Base-by-base conservation (phyloP, 2,329 filamentous ascomycete species). In the Endothia cerciana region DNA sequence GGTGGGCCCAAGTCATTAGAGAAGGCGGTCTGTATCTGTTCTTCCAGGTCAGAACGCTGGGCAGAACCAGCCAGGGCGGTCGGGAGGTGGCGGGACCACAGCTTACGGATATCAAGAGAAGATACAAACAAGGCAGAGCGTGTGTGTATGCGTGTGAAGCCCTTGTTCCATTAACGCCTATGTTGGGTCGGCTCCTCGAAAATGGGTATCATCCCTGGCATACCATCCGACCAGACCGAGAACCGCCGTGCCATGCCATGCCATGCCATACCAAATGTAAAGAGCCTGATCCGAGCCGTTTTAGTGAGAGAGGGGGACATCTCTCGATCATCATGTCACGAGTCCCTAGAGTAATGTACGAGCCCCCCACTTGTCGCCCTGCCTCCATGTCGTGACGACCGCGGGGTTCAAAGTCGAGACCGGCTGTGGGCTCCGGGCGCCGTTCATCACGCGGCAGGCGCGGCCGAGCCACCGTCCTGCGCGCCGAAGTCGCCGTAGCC, bases 231-330 rank as follows among this genome's bases (percentile, higher is more conserved):
- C 4, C 13, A 8, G 51, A 25, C 47, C 47, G 43, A 53, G 38
- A 53, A 38, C 13, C 22, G n/a, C n/a, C n/a, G n/a, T n/a, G 58
- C 58, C 41, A 36, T 38, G 59, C 45, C 60, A 28, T 30, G 63
- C 63, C 55, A 63, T 63, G 60, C 63, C 53, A 60, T 53, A 19
- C 61, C 22, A 60, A 40, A 15, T 8, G 66, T 25, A 71, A 70
- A 61, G 53, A 22, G 59, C 45, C 57, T 38, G 63, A 68, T 30
- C 19, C 63, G 43, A 53, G 10, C 45, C 25, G 33, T 62, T 51
- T 25, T 7, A 8, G 5, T 30, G 13, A 13, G 6, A 6, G 40
- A n/a, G 25, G 55, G 25, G 55, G 25, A 45, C 58, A 25, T 51
- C 45, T 25, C 51, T 33, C 19, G 51, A 62, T 51, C 57, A 60